Evolutionary conservation across 1,139 yeast species (phyloP).

Genomic region (Diutina neorugosa): DNA sequence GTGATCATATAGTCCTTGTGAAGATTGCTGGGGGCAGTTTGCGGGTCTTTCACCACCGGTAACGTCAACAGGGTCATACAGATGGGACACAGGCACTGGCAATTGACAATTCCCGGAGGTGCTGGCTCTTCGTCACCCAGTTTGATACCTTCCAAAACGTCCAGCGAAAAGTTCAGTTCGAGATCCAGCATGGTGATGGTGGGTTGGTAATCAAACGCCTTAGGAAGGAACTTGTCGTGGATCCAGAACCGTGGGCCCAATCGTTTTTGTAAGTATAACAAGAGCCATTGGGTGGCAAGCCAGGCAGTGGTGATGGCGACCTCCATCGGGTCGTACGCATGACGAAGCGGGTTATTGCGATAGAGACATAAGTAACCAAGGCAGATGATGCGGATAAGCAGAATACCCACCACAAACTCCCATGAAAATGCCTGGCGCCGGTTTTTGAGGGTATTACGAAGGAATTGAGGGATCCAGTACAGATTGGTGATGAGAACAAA

Average conservation of each 20-base stretch:
- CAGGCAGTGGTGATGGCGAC: conserved; percentile 35
- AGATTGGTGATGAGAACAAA: conserved; percentile 47
- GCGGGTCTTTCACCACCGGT: conserved; percentile 32
- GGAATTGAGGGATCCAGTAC: conserved; percentile 86
- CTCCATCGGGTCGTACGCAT: conserved; percentile 42
- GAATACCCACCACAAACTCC: conserved; percentile 60
- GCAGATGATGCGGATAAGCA: conserved; percentile 53
- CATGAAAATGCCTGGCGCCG: conserved; percentile 54
- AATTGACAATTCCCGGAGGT: conserved; percentile 9
- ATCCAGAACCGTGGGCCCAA: conserved; percentile 80
- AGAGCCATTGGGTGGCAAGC: conserved; percentile 41
- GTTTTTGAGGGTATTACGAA: conserved; percentile 65
- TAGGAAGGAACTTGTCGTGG: conserved; percentile 61
- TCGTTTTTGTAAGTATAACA: conserved; percentile 48
- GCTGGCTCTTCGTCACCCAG: conserved; percentile 13
- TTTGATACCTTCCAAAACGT: conserved; percentile 19
- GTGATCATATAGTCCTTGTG: conserved; percentile 62
- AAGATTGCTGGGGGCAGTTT: conserved; percentile 6
- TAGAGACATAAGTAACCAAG: conserved; percentile 45
- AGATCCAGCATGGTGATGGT: conserved; percentile 46
- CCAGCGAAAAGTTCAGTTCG: conserved; percentile 42
- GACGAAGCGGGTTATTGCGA: conserved; percentile 35
- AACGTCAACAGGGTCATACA: conserved; percentile 69
- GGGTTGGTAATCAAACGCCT: conserved; percentile 75
- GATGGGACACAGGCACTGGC: conserved; percentile 64